phyloP scores from a whole-genome alignment of 2,329 filamentous ascomycete genomes.

The Neurospora crassa region DNA sequence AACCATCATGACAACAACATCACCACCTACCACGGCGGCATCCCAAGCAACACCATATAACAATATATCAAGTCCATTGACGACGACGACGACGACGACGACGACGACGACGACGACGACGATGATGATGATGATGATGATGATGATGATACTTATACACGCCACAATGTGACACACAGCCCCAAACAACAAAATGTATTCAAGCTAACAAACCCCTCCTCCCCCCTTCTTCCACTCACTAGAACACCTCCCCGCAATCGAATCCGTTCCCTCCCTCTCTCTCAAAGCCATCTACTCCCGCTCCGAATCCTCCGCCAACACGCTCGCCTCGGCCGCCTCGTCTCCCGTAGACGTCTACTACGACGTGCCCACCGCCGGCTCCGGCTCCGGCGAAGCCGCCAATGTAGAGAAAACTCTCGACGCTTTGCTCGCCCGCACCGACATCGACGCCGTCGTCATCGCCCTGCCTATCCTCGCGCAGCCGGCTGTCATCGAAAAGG shows the following conservation, averaged over 20 bases:
- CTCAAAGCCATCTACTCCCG: conserved; percentile 61
- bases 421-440: conserved; percentile 42
- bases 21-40: not conserved
- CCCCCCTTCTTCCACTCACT: not conserved
- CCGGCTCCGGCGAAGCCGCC: conserved; percentile 19
- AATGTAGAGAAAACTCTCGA: conserved; percentile 29
- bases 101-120: too few species aligned
- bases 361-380: conserved; percentile 33
- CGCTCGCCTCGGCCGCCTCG: conserved; percentile 23
- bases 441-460: conserved; percentile 47
- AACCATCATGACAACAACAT: not conserved
- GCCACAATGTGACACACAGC: not conserved
- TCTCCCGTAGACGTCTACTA: conserved; percentile 43
- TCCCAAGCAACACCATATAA: not conserved
- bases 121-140: too few species aligned
- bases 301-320: conserved; percentile 46
- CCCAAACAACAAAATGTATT: too few species aligned
- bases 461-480: conserved; percentile 55
- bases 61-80: too few species aligned
- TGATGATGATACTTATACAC: not conserved
- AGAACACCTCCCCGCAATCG: conserved; percentile 44
- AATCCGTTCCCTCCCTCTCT: conserved; percentile 36
- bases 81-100: not conserved
- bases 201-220: not conserved
- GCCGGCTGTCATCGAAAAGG: conserved; percentile 47